Percentiles rank a stretch among this genome's conserved stretches.
phyloP scores from a whole-genome alignment of 352 stramenopile species.

The Pythium pyrilobum region DNA sequence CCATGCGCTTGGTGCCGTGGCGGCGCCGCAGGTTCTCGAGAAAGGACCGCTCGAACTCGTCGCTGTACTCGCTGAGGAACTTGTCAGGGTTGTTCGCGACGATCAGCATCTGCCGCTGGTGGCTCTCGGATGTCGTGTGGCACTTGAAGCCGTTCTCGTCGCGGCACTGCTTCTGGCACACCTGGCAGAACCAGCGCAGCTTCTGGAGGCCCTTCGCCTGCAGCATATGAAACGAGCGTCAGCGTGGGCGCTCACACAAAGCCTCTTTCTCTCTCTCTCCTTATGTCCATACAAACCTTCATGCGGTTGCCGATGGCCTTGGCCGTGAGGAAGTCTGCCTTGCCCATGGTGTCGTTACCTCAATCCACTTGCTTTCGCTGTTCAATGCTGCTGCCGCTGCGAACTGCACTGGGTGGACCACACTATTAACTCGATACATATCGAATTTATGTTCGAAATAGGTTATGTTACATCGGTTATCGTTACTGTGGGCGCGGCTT shows the following conservation, averaged over 20 bases:
- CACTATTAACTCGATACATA: too few species aligned
- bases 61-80: constrained; percentile 91
- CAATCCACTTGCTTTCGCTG: background rate
- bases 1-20: constrained; percentile 95
- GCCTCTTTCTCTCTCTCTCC: too few species aligned
- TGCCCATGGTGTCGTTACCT: constrained; percentile 62
- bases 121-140: constrained; percentile 95
- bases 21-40: constrained; percentile 92
- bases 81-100: constrained; percentile 94
- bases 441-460: constrained; percentile 4
- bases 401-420: too few species aligned
- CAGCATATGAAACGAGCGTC: background rate
- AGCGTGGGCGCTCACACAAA: too few species aligned
- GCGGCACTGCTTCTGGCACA: constrained; percentile 99
- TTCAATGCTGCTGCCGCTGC: too few species aligned
- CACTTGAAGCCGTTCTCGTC: constrained; percentile 99
- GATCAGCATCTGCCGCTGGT: constrained; percentile 98
- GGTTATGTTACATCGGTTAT: constrained; percentile 11
- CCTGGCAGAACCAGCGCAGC: constrained; percentile 98
- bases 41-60: constrained; percentile 94
- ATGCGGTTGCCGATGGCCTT: constrained; percentile 86
- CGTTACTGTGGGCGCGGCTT: background rate
- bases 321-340: constrained; percentile 81
- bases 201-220: constrained; percentile 97
- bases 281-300: constrained; percentile 41